Percentiles rank a stretch among this genome's conserved stretches.
Conservation (phyloP, 1,284 basidiomycete species). For the Cerrena zonata region DNA sequence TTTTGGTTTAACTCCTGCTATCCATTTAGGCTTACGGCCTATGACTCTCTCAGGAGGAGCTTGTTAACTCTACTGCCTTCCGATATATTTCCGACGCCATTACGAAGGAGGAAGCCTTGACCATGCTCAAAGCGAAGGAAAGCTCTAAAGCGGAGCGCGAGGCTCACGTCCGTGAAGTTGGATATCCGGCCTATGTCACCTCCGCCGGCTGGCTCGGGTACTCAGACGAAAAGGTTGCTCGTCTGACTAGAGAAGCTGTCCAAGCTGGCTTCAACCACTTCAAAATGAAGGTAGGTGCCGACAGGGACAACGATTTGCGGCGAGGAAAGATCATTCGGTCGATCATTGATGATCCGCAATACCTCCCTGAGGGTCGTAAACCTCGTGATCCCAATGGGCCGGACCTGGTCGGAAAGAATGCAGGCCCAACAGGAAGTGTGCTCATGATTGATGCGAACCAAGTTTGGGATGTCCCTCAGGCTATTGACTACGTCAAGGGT, state of each 20-base stretch:
- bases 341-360: conserved; percentile 87
- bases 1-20: neutral
- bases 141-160: conserved; percentile 76
- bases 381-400: conserved; percentile 63
- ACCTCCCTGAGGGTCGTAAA: conserved; percentile 50
- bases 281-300: conserved; percentile 94
- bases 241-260: conserved; percentile 82
- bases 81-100: conserved; percentile 92
- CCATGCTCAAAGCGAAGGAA: conserved; percentile 74
- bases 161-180: conserved; percentile 59
- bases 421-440: conserved; percentile 87
- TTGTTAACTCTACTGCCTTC: conserved; percentile 80
- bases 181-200: conserved; percentile 93
- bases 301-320: conserved; percentile 77
- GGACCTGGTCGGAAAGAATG: conserved; percentile 78
- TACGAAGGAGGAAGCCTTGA: conserved; percentile 83
- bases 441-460: conserved; percentile 97
- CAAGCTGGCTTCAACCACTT: conserved; percentile 88
- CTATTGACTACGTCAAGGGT: conserved; percentile 84
- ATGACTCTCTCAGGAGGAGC: conserved; percentile 57
- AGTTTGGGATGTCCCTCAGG: conserved; percentile 91
- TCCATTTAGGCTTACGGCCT: neutral
- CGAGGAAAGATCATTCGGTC: conserved; percentile 84
- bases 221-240: conserved; percentile 84
- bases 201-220: conserved; percentile 92